A percentile compares a stretch with the other conserved stretches of the same genome.
Conservation (phyloP, 2,329 filamentous ascomycete species). For the Colletotrichum brevisporum region DNA sequence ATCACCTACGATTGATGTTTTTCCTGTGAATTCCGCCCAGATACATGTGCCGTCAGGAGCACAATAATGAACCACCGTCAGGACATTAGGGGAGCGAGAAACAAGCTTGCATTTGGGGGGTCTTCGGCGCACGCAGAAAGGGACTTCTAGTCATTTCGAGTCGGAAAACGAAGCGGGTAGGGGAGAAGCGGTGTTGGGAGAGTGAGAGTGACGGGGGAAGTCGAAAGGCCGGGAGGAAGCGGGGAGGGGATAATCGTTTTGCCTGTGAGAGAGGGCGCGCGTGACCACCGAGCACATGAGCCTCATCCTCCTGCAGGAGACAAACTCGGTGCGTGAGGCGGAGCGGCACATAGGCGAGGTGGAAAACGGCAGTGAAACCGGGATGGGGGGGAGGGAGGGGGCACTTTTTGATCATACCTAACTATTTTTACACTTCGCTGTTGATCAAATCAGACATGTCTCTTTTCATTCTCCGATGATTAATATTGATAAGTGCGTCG, state of each 20-base stretch:
- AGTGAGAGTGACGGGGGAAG: background rate
- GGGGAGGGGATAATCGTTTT: background rate
- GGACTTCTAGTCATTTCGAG: slow-evolving; percentile 38
- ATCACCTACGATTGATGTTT: slow-evolving; percentile 12
- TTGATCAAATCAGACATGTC: slow-evolving; percentile 10
- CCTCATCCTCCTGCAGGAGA: background rate
- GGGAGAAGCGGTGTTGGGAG: slow-evolving; percentile 11
- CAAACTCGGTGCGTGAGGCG: slow-evolving; percentile 15
- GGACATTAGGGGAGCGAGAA: slow-evolving; percentile 31
- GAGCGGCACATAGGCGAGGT: background rate
- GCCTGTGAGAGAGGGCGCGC: background rate
- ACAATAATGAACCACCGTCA: slow-evolving; percentile 34
- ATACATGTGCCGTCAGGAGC: slow-evolving; percentile 31
- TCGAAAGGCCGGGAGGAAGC: background rate
- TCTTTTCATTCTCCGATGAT: background rate
- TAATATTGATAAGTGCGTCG: background rate
- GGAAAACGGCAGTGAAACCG: too few relatives aligned
- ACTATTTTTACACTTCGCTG: slow-evolving; percentile 4
- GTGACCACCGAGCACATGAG: slow-evolving; percentile 6
- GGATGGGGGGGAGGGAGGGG: background rate
- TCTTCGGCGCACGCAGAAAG: slow-evolving; percentile 41
- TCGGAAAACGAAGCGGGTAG: slow-evolving; percentile 23
- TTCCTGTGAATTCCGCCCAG: slow-evolving; percentile 15
- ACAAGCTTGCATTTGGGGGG: slow-evolving; percentile 40
- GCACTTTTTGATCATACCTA: slow-evolving; percentile 23